A percentile compares a stretch with the other conserved stretches of the same genome.
Conservation (phyloP, 78 protist genomes). For the slime mould (Dictyostelium discoideum) region dicty_2.7 NC_007091.3:2825501-2826000, state of each 20-base stretch:
- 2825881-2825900: background rate
- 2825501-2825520: background rate
- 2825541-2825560: conserved; percentile 21
- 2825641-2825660: background rate
- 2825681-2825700: conserved; percentile 50
- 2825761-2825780: conserved; percentile 6
- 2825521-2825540: conserved; percentile 20
- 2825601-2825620: background rate
- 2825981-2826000: background rate
- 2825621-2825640: background rate
- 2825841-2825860: conserved; percentile 9
- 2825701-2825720: background rate
- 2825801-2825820: background rate
- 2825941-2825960: background rate
- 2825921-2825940: background rate
- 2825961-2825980: background rate
- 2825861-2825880: conserved; percentile 4
- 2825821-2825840: conserved; percentile 13
- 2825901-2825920: background rate
- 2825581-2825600: background rate
- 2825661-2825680: conserved; percentile 58
- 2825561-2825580: conserved; percentile 27
- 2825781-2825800: conserved; percentile 12
- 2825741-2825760: background rate
- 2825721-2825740: background rate